Base-by-base conservation (phyloP, 2,329 filamentous ascomycete species). In the Ophiostoma novo-ulmi region DNA sequence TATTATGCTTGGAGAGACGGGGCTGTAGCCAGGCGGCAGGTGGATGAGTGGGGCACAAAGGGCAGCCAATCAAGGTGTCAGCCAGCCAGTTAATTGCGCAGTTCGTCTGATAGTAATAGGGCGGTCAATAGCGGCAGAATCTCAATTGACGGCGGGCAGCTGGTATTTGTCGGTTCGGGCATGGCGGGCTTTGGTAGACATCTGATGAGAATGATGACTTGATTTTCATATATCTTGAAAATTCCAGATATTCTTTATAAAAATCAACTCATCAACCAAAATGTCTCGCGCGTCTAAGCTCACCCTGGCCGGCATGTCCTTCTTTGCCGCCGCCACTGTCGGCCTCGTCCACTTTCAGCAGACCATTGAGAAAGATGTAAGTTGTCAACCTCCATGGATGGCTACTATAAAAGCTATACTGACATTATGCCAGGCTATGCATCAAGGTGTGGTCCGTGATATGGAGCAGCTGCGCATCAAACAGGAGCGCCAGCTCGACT, bases 261-360 rank as follows among this genome's bases (percentile, higher is more conserved):
- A 44, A 35, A 20, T 3, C 44, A 41, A 63, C 26, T 65, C 48
- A 58, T 61, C 36, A 67, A 14, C 31, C 68, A 78, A 71, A 72
- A 99, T 99, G 95, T 99, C 95, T 71, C 90, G 88, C 76, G 90
- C 93, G 71, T 94, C 95, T 22, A 97, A 97, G 78, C 80, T 95
- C 74, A 97, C 95, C 17, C 84, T 99, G 36, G 84, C 88, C 69
- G 87, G 87, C 64, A 97, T 94, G 0, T 90, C 91, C 44, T 81
- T 92, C 74, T 89, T 92, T 75, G 91, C 94, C 36, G 85, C 88
- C 69, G 84, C 87, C 74, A 96, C 94, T 67, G 88, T 99, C 73
- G 82, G 89, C 75, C 88, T 96, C 76, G 95, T 99, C 66, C 95
- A 99, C 79, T 94, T 91, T 81, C 88, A 93, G 75, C 95, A 99